Evolutionary conservation across 495 filamentous ascomycete species (phyloP).

Genomic region (Podospora pseudocomata): DNA sequence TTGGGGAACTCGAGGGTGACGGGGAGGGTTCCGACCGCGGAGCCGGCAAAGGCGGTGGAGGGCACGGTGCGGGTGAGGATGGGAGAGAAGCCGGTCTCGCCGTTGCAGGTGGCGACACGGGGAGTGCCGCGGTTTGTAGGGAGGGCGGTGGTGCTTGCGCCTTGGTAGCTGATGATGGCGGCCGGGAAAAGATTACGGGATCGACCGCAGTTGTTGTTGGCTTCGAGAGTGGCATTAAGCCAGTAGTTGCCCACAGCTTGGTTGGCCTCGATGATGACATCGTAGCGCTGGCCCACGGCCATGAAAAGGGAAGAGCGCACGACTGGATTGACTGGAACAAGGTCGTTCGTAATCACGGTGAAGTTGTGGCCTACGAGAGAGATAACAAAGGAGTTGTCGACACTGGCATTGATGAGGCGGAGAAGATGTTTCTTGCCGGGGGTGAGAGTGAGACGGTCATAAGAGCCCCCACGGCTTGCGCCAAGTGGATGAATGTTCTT

Average conservation of each 20-base stretch:
- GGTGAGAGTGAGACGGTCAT: conserved; percentile 36
- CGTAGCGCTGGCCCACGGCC: conserved; percentile 66
- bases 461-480: conserved; percentile 26
- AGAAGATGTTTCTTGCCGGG: conserved; percentile 50
- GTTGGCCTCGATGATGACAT: conserved; percentile 62
- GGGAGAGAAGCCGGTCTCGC: conserved; percentile 26
- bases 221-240: conserved; percentile 41
- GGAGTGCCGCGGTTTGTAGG: conserved; percentile 27
- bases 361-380: conserved; percentile 52
- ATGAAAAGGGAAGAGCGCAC: conserved; percentile 45
- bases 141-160: conserved; percentile 22
- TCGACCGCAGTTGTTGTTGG: conserved; percentile 25
- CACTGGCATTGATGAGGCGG: conserved; percentile 54
- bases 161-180: conserved; percentile 42
- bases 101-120: conserved; percentile 20
- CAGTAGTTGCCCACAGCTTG: conserved; percentile 55
- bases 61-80: conserved; percentile 24
- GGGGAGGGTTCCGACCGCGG: conserved; percentile 15
- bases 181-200: conserved; percentile 27
- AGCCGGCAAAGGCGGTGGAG: conserved; percentile 12
- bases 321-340: conserved; percentile 50
- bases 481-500: conserved; percentile 38
- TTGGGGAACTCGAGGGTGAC: conserved; percentile 16
- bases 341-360: conserved; percentile 51
- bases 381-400: conserved; percentile 50